Conservation (phyloP, 2,329 filamentous ascomycete genomes). For the Aspergillus quadrilineatus region DNA sequence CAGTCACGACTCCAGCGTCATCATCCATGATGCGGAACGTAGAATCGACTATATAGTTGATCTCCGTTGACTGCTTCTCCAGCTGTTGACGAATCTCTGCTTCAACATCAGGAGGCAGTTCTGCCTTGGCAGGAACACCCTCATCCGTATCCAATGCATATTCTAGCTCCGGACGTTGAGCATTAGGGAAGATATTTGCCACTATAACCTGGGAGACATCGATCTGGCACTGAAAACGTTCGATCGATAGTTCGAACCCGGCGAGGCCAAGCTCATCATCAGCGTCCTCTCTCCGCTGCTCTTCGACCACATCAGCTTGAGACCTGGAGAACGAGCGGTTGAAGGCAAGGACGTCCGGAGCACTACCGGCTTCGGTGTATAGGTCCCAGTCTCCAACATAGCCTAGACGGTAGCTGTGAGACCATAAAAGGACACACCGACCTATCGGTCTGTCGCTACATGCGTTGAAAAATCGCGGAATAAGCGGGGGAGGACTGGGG, state of each 20-base stretch:
- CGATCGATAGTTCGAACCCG: constrained; percentile 13
- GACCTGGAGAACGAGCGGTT: constrained; percentile 18
- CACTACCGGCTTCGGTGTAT: constrained; percentile 6
- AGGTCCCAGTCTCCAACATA: constrained; percentile 4
- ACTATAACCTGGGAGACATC: constrained; percentile 8
- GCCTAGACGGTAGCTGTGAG: constrained; percentile 20
- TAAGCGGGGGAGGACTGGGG: constrained; percentile 13
- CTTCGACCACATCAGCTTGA: background rate
- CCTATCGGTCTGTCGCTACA: constrained; percentile 3
- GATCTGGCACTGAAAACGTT: constrained; percentile 3
- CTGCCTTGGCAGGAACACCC: constrained; percentile 6
- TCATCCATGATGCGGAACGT: constrained; percentile 9
- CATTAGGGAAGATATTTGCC: background rate
- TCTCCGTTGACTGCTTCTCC: constrained; percentile 3
- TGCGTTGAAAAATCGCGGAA: constrained; percentile 8
- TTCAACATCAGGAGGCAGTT: background rate
- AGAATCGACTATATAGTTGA: constrained; percentile 10
- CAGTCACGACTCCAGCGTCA: constrained; percentile 10
- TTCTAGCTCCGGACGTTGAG: background rate
- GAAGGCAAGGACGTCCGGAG: constrained; percentile 17
- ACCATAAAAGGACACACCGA: constrained; percentile 17
- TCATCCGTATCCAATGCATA: constrained; percentile 18
- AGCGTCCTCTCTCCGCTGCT: background rate
- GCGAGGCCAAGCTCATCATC: background rate
- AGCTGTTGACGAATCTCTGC: constrained; percentile 18